A percentile compares a stretch with the other conserved stretches of the same genome.
phyloP scores from a whole-genome alignment of 768 basidiomycete species.

The Lentinula sp. region DNA sequence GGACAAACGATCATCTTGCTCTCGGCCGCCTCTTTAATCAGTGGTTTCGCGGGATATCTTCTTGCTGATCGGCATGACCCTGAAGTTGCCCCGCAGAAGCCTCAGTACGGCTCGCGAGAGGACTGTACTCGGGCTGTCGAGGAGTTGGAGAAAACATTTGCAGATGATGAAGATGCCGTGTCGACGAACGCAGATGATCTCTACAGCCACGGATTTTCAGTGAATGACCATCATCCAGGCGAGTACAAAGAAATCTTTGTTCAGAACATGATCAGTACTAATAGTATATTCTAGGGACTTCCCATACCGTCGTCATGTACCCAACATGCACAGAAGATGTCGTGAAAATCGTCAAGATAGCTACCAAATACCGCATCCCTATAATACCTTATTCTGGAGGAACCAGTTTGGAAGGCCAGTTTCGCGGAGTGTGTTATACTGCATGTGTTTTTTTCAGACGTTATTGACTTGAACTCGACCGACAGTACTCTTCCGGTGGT shows the following conservation, averaged over 20 bases:
- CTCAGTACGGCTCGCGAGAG: slow-evolving; percentile 37
- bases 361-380: slow-evolving; percentile 70
- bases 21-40: not conserved
- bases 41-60: not conserved
- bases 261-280: not conserved
- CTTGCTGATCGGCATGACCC: not conserved
- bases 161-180: slow-evolving; percentile 33
- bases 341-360: slow-evolving; percentile 67
- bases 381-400: slow-evolving; percentile 76
- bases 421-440: slow-evolving; percentile 43
- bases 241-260: slow-evolving; percentile 32
- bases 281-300: not conserved
- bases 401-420: slow-evolving; percentile 78
- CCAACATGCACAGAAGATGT: slow-evolving; percentile 48
- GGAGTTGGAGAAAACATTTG: slow-evolving; percentile 44
- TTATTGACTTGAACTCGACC: not conserved
- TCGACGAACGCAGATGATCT: slow-evolving; percentile 48
- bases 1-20: not conserved
- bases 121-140: slow-evolving; percentile 48
- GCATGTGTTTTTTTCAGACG: not conserved
- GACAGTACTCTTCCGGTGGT: slow-evolving; percentile 42
- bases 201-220: slow-evolving; percentile 56
- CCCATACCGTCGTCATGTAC: not conserved
- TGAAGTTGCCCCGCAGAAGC: not conserved
- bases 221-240: slow-evolving; percentile 61